Conservation (phyloP, 306 rosid genomes). For the Malus sylvestris region DNA sequence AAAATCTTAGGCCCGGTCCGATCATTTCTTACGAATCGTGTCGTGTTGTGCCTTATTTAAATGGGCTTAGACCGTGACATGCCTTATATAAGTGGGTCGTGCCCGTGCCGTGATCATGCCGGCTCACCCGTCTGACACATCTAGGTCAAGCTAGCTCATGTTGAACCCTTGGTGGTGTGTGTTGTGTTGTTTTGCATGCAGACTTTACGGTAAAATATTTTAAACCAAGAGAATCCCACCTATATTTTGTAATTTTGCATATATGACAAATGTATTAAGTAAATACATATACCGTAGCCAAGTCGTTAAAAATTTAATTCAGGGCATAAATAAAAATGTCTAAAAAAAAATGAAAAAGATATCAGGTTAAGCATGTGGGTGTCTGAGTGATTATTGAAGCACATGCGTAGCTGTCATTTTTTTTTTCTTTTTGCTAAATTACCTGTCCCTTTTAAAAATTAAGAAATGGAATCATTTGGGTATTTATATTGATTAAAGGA, state of each 20-base stretch:
- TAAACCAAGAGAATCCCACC: neutral
- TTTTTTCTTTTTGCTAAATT: neutral
- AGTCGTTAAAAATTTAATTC: neutral
- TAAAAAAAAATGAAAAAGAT: neutral
- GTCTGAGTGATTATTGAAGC: neutral
- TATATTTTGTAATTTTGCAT: too few relatives aligned
- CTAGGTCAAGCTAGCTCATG: neutral
- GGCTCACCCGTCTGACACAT: too few relatives aligned
- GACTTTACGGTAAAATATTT: neutral
- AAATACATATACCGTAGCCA: neutral
- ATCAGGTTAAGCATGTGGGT: neutral
- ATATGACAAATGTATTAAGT: too few relatives aligned
- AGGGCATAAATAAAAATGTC: neutral
- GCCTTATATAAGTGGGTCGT: too few relatives aligned
- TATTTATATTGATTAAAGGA: neutral
- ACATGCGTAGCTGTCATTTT: neutral
- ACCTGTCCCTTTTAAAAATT: neutral
- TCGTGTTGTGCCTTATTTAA: too few relatives aligned
- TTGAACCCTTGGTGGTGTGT: neutral
- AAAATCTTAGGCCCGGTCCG: too few relatives aligned
- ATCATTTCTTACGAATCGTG: too few relatives aligned
- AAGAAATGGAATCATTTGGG: neutral
- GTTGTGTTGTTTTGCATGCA: neutral
- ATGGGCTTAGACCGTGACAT: too few relatives aligned
- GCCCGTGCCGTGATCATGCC: too few relatives aligned